These are phyloP conservation scores for Labyrinthula sp. DNA, from an alignment of 352 stramenopile genomes.

Conservation along the genomic window DNA sequence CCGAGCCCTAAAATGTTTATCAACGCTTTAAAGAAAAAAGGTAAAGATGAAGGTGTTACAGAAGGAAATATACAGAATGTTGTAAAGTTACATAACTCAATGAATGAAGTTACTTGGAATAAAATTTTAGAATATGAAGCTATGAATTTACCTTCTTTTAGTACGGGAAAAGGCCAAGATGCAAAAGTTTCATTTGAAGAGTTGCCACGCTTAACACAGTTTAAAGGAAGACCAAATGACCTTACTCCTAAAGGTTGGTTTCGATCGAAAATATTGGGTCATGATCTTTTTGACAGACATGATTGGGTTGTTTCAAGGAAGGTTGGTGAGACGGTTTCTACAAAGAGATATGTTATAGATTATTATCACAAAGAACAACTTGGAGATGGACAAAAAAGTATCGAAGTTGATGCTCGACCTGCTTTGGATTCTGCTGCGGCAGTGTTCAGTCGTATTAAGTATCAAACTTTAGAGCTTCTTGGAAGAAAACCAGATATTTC, in stretches of 20 bases:
- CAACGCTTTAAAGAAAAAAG: conserved; percentile 87
- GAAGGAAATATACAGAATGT: conserved; percentile 73
- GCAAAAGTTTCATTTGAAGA: conserved; percentile 23
- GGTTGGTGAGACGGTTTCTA: conserved; percentile 41
- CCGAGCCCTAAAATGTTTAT: conserved; percentile 97
- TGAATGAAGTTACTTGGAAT: conserved; percentile 96
- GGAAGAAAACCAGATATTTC: conserved; percentile 36
- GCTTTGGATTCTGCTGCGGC: conserved; percentile 66
- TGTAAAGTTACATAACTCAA: conserved; percentile 98
- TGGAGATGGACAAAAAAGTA: conserved; percentile 56
- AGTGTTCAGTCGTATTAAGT: conserved; percentile 56
- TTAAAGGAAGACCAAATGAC: conserved; percentile 80
- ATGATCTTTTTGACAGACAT: conserved; percentile 74
- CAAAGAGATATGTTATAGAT: conserved; percentile 97
- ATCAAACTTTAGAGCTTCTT: conserved; percentile 30
- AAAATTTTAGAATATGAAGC: conserved; percentile 88
- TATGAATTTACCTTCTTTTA: conserved; percentile 43
- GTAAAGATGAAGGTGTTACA: conserved; percentile 83
- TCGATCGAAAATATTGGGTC: conserved; percentile 54
- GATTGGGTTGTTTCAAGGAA: conserved; percentile 50
- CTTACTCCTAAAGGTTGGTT: conserved; percentile 74
- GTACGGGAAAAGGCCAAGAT: conserved; percentile 1
- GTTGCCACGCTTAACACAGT: conserved; percentile 76
- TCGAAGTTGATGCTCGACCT: conserved; percentile 85
- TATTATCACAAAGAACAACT: conserved; percentile 80